A percentile compares a stretch with the other conserved stretches of the same genome.
Evolutionary conservation across 2,329 filamentous ascomycete species (phyloP).

Genomic region (Phialocephala subalpina): DNA sequence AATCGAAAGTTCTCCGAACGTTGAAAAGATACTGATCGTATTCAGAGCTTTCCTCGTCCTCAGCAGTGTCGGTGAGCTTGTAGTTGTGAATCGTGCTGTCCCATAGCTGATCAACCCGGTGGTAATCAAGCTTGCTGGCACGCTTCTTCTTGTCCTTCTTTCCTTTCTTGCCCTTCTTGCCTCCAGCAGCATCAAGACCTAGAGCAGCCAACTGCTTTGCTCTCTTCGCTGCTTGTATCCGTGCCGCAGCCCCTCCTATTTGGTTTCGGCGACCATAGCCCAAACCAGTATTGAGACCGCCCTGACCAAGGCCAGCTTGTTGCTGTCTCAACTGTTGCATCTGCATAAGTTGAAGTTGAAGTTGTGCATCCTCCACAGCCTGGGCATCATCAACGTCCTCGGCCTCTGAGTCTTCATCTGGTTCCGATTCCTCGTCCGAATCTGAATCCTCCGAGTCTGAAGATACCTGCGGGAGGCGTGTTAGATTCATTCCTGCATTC

Average conservation of each 20-base stretch:
- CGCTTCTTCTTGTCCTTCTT: slow-evolving; percentile 48
- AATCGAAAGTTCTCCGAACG: slow-evolving; percentile 82
- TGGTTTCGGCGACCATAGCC: slow-evolving; percentile 19
- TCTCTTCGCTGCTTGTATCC: slow-evolving; percentile 35
- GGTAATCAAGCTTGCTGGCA: slow-evolving; percentile 69
- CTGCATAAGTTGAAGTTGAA: slow-evolving; percentile 35
- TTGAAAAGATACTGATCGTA: slow-evolving; percentile 86
- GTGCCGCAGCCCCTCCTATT: slow-evolving; percentile 25
- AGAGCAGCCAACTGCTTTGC: slow-evolving; percentile 35
- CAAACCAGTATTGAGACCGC: slow-evolving; percentile 19
- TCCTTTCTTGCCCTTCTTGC: slow-evolving; percentile 50
- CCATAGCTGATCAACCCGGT: slow-evolving; percentile 71
- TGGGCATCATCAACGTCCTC: slow-evolving; percentile 29
- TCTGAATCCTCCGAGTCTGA: slow-evolving; percentile 44
- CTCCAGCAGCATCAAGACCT: slow-evolving; percentile 37
- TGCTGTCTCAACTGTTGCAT: slow-evolving; percentile 39
- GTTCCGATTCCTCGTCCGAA: slow-evolving; percentile 41
- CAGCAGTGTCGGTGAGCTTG: slow-evolving; percentile 71
- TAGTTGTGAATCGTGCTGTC: slow-evolving; percentile 68
- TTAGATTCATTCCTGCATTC: slow-evolving; percentile 22
- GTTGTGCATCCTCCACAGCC: slow-evolving; percentile 31
- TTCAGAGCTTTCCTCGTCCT: slow-evolving; percentile 67
- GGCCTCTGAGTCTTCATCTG: slow-evolving; percentile 19
- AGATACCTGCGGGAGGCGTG: slow-evolving; percentile 33
- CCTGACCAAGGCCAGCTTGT: slow-evolving; percentile 27